Conservation (phyloP, 345 rosid genomes). For the Linum lewisii region DNA sequence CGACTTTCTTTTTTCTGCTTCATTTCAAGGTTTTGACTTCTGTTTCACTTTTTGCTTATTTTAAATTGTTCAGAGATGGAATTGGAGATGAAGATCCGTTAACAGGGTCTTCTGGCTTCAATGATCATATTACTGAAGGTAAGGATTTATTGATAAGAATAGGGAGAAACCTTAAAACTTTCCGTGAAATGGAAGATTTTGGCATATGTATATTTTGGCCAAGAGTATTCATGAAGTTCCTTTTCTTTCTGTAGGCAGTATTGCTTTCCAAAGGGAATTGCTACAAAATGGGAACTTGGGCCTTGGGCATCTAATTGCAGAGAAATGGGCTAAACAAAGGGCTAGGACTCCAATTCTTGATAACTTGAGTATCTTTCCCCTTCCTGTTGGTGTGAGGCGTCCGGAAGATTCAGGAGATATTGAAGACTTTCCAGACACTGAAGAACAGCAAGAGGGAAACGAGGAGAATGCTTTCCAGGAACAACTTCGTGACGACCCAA, state of each 20-base stretch:
- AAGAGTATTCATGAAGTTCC: background rate
- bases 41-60: slow-evolving; percentile 5
- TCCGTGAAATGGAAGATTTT: slow-evolving; percentile 2
- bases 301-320: slow-evolving; percentile 56
- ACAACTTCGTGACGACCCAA: slow-evolving; percentile 24
- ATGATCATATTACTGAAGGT: slow-evolving; percentile 53
- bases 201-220: slow-evolving; percentile 5
- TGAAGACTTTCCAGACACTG: slow-evolving; percentile 16
- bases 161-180: background rate
- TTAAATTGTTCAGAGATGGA: slow-evolving; percentile 10
- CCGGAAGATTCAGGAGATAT: slow-evolving; percentile 34
- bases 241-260: slow-evolving; percentile 35
- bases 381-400: slow-evolving; percentile 83
- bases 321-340: slow-evolving; percentile 62
- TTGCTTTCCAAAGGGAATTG: slow-evolving; percentile 56
- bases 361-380: slow-evolving; percentile 52
- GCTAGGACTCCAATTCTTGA: slow-evolving; percentile 43
- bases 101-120: slow-evolving; percentile 14
- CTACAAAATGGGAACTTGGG: slow-evolving; percentile 54
- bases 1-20: background rate
- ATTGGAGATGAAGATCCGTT: slow-evolving; percentile 23
- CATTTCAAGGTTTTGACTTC: background rate
- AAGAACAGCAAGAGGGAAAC: slow-evolving; percentile 23
- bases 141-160: slow-evolving; percentile 7
- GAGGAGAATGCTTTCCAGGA: slow-evolving; percentile 33